phyloP scores from a whole-genome alignment of 2,329 filamentous ascomycete species.

The Fusarium abutilonis region DNA sequence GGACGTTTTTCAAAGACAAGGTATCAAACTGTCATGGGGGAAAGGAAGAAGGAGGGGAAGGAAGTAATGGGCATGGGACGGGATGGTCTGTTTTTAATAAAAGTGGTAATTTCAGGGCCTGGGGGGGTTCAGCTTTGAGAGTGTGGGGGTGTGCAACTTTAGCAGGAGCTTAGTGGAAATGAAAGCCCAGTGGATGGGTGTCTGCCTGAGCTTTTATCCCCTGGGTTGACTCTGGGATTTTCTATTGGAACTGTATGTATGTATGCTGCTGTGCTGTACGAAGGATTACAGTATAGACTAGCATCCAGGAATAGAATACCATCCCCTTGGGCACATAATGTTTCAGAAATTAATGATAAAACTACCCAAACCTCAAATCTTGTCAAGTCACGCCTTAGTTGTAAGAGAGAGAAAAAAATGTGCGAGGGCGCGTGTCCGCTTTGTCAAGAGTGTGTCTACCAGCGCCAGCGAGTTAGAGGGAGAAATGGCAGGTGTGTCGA shows the following conservation, averaged over 20 bases:
- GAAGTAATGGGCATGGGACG: slow-evolving; percentile 39
- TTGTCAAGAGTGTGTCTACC: slow-evolving; percentile 5
- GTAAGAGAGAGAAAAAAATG: background rate
- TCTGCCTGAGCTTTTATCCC: background rate
- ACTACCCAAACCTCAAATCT: background rate
- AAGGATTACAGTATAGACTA: background rate
- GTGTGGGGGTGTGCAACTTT: slow-evolving; percentile 28
- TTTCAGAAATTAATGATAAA: background rate
- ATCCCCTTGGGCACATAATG: background rate
- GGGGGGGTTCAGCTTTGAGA: slow-evolving; percentile 29
- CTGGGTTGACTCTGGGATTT: background rate
- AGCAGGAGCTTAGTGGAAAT: slow-evolving; percentile 22
- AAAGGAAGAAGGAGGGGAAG: slow-evolving; percentile 43
- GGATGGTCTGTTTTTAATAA: slow-evolving; percentile 48
- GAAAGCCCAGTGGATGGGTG: background rate
- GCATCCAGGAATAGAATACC: slow-evolving; percentile 1
- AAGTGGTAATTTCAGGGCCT: slow-evolving; percentile 44
- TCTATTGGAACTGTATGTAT: background rate
- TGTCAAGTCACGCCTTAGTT: slow-evolving; percentile 2
- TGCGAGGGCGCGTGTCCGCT: slow-evolving; percentile 10
- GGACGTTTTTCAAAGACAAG: slow-evolving; percentile 33
- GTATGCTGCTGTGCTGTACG: background rate
- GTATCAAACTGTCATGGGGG: slow-evolving; percentile 40
- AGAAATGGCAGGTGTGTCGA: slow-evolving; percentile 22
- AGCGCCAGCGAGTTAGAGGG: slow-evolving; percentile 11